Evolutionary conservation across 2,329 filamentous ascomycete genomes (phyloP).

Genomic region (Acrocalymma vagum): DNA sequence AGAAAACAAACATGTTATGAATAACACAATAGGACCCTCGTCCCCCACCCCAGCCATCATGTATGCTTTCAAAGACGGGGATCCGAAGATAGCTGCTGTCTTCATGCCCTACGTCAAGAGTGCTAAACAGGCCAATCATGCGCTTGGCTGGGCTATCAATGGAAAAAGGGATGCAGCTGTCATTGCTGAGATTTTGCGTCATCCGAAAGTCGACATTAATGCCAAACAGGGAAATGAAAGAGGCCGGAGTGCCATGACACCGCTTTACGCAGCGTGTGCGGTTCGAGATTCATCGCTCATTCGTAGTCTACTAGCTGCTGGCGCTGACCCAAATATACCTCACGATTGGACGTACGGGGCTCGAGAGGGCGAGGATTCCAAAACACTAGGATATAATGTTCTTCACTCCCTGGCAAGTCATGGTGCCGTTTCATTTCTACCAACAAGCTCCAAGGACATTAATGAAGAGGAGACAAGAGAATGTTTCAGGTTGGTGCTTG

Average conservation of each 20-base stretch:
- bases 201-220: conserved; percentile 45
- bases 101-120: conserved; percentile 25
- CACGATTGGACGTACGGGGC: too few species aligned
- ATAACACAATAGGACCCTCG: conserved; percentile 13
- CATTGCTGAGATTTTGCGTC: too few species aligned
- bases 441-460: too few species aligned
- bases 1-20: conserved; percentile 10
- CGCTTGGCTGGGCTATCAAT: conserved; percentile 41
- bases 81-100: conserved; percentile 12
- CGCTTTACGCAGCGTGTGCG: conserved; percentile 23
- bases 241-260: too few species aligned
- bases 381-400: too few species aligned
- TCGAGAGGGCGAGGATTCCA: too few species aligned
- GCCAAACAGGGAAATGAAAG: conserved; percentile 16
- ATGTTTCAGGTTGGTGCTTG: too few species aligned
- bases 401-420: too few species aligned
- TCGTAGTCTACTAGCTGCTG: conserved; percentile 16
- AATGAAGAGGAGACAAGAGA: too few species aligned
- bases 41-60: too few species aligned
- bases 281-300: conserved; percentile 9
- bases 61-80: conserved; percentile 20
- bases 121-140: conserved; percentile 31
- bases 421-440: too few species aligned
- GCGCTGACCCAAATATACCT: conserved; percentile 15
- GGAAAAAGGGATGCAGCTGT: too few species aligned